Conservation (phyloP, 371 early-diverging fungal species). For the Nosema granulosis region DNA sequence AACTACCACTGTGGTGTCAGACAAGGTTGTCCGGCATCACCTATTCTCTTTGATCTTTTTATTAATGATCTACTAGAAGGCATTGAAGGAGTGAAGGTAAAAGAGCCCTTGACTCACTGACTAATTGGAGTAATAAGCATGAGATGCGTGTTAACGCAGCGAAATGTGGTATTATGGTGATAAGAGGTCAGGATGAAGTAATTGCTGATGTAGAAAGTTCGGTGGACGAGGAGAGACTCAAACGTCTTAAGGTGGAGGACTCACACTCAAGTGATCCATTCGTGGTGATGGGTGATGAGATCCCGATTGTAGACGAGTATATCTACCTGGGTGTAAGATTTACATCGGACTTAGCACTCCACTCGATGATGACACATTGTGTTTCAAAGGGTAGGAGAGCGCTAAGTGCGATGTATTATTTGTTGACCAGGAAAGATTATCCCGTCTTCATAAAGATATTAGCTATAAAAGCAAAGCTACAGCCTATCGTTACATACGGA, state of each 20-base stretch:
- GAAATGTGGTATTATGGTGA: constrained; percentile 38
- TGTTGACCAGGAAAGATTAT: neutral
- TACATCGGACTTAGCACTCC: neutral
- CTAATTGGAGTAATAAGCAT: constrained; percentile 15
- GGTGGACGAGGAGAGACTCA: too few species aligned
- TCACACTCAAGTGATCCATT: neutral
- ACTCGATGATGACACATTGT: constrained; percentile 3
- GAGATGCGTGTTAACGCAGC: constrained; percentile 29
- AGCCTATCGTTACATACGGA: constrained; percentile 5
- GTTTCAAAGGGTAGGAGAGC: constrained; percentile 1
- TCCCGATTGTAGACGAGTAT: neutral
- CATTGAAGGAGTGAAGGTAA: constrained; percentile 30
- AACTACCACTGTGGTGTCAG: too few species aligned
- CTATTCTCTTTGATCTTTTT: constrained; percentile 35
- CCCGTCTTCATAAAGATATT: constrained; percentile 1
- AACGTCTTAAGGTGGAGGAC: too few species aligned
- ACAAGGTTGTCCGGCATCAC: constrained; percentile 42
- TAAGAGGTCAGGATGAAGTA: neutral
- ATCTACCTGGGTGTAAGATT: constrained; percentile 1
- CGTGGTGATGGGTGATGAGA: constrained; percentile 1
- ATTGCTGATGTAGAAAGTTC: neutral
- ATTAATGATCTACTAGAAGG: constrained; percentile 39
- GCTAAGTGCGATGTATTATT: neutral
- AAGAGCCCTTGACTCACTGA: neutral
- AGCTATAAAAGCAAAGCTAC: constrained; percentile 1